Base-by-base conservation (phyloP, 1,284 basidiomycete species). In the Pholiota adiposa region DNA sequence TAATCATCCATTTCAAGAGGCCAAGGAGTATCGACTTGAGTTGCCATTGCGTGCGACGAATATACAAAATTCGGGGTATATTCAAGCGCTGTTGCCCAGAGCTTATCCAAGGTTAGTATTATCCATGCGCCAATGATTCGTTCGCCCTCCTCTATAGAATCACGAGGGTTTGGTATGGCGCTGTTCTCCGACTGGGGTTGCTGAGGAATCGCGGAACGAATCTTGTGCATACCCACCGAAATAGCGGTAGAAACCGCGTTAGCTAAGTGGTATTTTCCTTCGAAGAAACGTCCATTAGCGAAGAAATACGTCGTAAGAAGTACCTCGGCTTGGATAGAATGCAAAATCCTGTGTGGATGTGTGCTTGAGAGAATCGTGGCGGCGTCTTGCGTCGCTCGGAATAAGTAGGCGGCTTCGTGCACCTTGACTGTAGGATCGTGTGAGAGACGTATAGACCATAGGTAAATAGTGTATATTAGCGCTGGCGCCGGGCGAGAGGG, bases 241-340 rank as follows among this genome's bases (percentile, higher is more conserved):
- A 78, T 64, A 1, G 70, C 69, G 19, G 78, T 69, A 0, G 76
- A 74, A 4, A 76, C 69, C 0, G 78, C 79, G 16, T 71, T 72
- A 31, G 71, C 73, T 6, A 71, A 67, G 55, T 79, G 77, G 63
- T 77, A 78, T 56, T 73, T 72, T 0, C 72, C 78, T 62, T 79
- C 77, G 12, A 77, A 58, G 23, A 73, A 70, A n/a, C 77, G 69
- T 3, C 72, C 74, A 46, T 73, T 70, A 23, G 70, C 64, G 54
- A 82, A 79, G 65, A 81, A 80, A 63, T 84, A 86, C 48, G 77
- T 73, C 0, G 82, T 75, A n/a, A 86, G 74, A 7, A 87, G 75
- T 11, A 84, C 72, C 63, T 85, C 81, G 0, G 84, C 78, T 64
- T 85, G 83, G 27, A 85, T 75, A 0, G 75, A 73, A 40, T 85